Evolutionary conservation across 352 stramenopile genomes (phyloP).

Genomic region (Phytophthora foliorum): DNA sequence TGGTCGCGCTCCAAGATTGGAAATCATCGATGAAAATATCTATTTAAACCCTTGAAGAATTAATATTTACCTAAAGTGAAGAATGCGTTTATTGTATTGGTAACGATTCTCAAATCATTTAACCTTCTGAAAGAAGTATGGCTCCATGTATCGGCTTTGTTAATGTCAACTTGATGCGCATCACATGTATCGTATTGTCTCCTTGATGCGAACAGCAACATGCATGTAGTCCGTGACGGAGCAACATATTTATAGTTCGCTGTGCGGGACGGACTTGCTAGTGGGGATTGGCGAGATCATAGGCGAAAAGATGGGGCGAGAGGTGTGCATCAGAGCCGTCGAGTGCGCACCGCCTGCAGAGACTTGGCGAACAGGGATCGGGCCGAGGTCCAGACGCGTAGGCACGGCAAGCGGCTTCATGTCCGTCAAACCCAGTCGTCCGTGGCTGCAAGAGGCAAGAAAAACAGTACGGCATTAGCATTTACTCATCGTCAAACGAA

Average conservation of each 20-base stretch:
- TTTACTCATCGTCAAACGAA: background rate
- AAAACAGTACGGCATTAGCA: conserved; percentile 10
- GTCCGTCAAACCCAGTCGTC: conserved; percentile 66
- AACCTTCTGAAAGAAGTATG: conserved; percentile 2
- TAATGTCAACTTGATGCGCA: conserved; percentile 28
- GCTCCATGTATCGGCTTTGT: conserved; percentile 10
- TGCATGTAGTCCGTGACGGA: background rate
- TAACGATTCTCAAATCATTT: background rate
- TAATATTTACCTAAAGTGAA: background rate
- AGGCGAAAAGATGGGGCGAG: conserved; percentile 63
- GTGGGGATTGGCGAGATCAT: conserved; percentile 61
- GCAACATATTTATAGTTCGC: conserved; percentile 28
- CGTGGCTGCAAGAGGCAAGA: conserved; percentile 53
- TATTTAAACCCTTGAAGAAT: conserved; percentile 1
- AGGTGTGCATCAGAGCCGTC: conserved; percentile 74
- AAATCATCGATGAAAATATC: conserved; percentile 3
- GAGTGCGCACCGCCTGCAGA: conserved; percentile 82
- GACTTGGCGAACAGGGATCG: conserved; percentile 71
- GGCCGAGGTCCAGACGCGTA: conserved; percentile 61
- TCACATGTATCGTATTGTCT: conserved; percentile 7
- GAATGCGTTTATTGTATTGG: background rate
- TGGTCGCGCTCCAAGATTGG: conserved; percentile 9
- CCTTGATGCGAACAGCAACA: too few species aligned
- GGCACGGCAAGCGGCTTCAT: conserved; percentile 66
- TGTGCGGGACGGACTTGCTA: conserved; percentile 35